Base-by-base conservation (phyloP, 2,329 filamentous ascomycete species). In the Ophiocordyceps unilateralis region DNA sequence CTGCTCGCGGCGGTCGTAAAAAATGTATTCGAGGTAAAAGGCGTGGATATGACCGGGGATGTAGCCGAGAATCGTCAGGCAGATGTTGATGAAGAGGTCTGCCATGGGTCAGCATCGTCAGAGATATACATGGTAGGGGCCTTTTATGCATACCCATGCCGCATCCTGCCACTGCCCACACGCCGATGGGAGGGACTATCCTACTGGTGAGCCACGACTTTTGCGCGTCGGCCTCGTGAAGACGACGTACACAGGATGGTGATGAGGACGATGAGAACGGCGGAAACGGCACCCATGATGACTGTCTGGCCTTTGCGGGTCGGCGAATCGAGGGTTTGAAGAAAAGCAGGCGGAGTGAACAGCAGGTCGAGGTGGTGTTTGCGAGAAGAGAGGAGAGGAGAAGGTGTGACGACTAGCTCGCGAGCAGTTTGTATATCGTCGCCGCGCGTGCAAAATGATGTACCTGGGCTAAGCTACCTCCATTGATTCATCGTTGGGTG, bases 11-110 rank as follows among this genome's bases (percentile, higher is more conserved):
- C 81, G 80, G 53, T 84, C 75, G 59, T 81, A 89, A 65, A 88
- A 93, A 48, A 93, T 68, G 58, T 87, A 93, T 61, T 87, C 77
- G 47, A 86, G 51, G 58, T 88, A 91, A 59, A 88, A 87, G 38
- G 83, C 83, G 57, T 87, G 79, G 37, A 89, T 73, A 50, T 86
- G 79, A 8, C 83, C 85, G 0, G 84, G 84, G 41, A 91, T 61
- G 58, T 80, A 83, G n/a, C 78, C 78, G 20, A 82, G 67, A 23
- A 82, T 52, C 0, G 78, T 83, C 48, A 83, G 61, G 50, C 72
- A 68, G 51, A 83, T 71, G 57, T 83, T 83, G 60, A 83, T 72
- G 42, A 78, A 65, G 28, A 83, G 59, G 53, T 83, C 78, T 51
- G 62, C 58, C 37, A 14, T 12, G 8, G n/a, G n/a, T 26, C 22